Percentiles rank a stretch among this genome's conserved stretches.
phyloP scores from a whole-genome alignment of 768 basidiomycete genomes.

The Leucogyrophana mollusca region DNA sequence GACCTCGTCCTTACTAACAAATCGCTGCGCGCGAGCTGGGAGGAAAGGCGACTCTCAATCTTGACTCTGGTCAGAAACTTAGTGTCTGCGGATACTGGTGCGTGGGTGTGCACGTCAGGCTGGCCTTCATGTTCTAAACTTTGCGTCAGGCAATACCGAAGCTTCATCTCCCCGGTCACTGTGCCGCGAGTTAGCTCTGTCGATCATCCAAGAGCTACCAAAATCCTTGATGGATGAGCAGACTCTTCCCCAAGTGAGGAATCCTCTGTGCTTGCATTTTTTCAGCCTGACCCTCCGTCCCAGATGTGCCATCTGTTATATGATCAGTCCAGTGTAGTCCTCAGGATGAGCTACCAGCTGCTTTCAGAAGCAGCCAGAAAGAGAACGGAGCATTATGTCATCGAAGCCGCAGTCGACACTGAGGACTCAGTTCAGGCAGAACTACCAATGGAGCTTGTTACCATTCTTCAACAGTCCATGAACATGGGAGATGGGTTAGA shows the following conservation, averaged over 20 bases:
- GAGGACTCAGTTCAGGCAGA: constrained; percentile 52
- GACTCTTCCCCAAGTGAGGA: constrained; percentile 64
- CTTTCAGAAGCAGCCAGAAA: constrained; percentile 68
- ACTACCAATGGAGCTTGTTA: constrained; percentile 67
- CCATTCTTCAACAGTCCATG: constrained; percentile 53
- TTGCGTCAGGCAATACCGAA: constrained; percentile 11
- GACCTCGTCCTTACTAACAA: constrained; percentile 76
- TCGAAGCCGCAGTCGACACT: constrained; percentile 81
- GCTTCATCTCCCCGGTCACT: constrained; percentile 58
- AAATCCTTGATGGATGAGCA: constrained; percentile 57
- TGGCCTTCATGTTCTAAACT: background rate
- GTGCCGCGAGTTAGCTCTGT: constrained; percentile 67
- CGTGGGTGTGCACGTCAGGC: constrained; percentile 15
- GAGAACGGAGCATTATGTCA: constrained; percentile 79
- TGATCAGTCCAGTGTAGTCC: constrained; percentile 63
- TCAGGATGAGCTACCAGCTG: constrained; percentile 75
- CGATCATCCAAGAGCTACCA: constrained; percentile 67
- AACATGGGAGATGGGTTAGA: constrained; percentile 34
- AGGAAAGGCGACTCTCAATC: constrained; percentile 49
- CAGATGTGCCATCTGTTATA: constrained; percentile 82
- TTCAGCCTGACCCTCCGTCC: constrained; percentile 1
- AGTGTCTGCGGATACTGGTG: constrained; percentile 54
- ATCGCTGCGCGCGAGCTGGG: constrained; percentile 66
- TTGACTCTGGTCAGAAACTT: constrained; percentile 62
- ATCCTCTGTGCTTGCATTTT: constrained; percentile 8